Base-by-base conservation (phyloP, 805 yeast species). In the Lachancea waltii region DNA sequence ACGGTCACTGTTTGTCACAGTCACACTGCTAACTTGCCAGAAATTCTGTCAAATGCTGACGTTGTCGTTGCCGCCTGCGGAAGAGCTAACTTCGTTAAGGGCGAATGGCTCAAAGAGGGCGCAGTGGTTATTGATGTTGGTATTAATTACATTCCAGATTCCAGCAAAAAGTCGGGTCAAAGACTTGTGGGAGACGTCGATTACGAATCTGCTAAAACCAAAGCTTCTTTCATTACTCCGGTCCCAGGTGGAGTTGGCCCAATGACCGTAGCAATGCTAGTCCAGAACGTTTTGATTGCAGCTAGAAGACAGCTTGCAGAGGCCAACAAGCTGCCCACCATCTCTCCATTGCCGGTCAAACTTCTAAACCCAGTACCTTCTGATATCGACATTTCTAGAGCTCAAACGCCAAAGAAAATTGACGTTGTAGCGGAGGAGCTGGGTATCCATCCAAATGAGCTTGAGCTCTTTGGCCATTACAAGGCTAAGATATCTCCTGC, bases 231-330 rank as follows among this genome's bases (percentile, higher is more conserved):
- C 50, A 74, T 92, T 46, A 89, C 97, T 5, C 98, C 98, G 13
- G 98, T 90, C 40, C 98, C 98, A 22, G 97, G 97, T 58, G 97
- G 97, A 52, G 97, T 90, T 46, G 98, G 98, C 28, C 98, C 98
- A 47, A 90, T 90, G 97, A 90, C 98, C 19, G 97, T 90, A 33
- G 95, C 95, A 28, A 87, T 89, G 96, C 75, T 90, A 44, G 74
- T 89, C 45, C 75, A 81, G 47, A 90, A 92, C 56, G 90, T 90
- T 8, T 69, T 79, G 41, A 72, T 75, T 47, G 85, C 95, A 36
- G 95, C 97, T 15, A 70, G 81, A 51, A 65, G 73, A 38, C 76
- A 71, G 53, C 70, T 61, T 36, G 48, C 52, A 17, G 56, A 57
- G 23, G 42, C 42, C n/a, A 45, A 65, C 39, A 63, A 63, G 62